phyloP scores from a whole-genome alignment of 768 basidiomycete species.

The Leccinellum albellum region DNA sequence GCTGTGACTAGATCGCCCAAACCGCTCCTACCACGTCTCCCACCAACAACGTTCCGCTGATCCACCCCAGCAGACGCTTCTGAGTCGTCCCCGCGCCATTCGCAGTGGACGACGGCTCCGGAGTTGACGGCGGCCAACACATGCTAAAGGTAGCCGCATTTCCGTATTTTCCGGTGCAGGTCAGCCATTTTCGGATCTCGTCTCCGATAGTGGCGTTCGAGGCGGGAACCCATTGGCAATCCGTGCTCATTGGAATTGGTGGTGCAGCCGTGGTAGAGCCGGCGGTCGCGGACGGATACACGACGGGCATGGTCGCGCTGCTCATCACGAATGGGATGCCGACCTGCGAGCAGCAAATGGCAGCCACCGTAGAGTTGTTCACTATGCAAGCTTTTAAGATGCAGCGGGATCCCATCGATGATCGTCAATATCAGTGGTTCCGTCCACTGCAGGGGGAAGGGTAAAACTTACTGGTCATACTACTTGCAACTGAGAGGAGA shows the following conservation, averaged over 20 bases:
- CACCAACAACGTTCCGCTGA: not conserved
- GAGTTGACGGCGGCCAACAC: not conserved
- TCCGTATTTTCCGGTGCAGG: not conserved
- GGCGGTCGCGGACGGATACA: not conserved
- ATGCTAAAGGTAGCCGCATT: not conserved
- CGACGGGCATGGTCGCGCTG: not conserved
- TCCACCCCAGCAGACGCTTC: not conserved
- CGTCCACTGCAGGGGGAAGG: too few species aligned
- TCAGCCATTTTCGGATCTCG: not conserved
- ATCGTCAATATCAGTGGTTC: not conserved
- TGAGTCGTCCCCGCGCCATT: not conserved
- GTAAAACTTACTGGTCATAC: not conserved
- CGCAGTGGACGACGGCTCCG: too few species aligned
- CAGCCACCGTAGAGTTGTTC: not conserved
- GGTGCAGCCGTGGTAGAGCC: not conserved
- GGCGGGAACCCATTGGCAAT: not conserved
- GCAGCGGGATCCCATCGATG: not conserved
- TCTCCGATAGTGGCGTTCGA: not conserved
- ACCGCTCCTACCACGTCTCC: not conserved
- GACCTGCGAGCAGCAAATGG: not conserved
- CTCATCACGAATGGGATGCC: not conserved
- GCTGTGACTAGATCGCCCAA: not conserved
- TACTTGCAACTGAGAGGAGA: not conserved
- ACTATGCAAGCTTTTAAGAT: not conserved
- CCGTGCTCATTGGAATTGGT: not conserved